These are phyloP conservation scores for Rugosomyces carneus DNA, from an alignment of 1,284 basidiomycete genomes.

Conservation along the genomic window DNA sequence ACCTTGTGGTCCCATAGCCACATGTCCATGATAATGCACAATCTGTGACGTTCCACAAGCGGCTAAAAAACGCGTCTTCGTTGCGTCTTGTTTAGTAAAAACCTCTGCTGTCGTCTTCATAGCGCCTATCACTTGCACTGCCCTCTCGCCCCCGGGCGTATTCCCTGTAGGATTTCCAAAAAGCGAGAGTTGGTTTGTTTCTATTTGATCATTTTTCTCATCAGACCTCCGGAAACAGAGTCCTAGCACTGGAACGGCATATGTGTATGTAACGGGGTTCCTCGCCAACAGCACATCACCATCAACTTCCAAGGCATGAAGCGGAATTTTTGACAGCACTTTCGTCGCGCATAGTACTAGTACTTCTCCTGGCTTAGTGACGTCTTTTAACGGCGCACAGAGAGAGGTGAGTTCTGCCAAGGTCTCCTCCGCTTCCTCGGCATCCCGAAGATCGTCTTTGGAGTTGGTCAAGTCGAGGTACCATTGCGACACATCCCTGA, in stretches of 20 bases:
- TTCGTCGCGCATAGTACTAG: conserved; percentile 1
- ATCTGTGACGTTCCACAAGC: neutral
- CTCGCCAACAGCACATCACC: neutral
- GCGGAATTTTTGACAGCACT: conserved; percentile 1
- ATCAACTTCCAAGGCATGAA: conserved; percentile 1
- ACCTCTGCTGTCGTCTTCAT: neutral
- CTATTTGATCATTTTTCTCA: neutral
- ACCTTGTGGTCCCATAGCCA: neutral
- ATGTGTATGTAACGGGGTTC: neutral
- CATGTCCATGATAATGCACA: conserved; percentile 2
- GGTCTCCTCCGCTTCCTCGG: conserved; percentile 1
- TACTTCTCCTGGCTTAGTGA: neutral
- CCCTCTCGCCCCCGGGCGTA: neutral
- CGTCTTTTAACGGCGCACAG: neutral
- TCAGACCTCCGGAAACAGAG: neutral
- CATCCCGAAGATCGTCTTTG: conserved; percentile 1
- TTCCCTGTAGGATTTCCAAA: neutral
- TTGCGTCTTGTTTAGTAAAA: neutral
- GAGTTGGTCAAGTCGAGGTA: neutral
- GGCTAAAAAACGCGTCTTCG: neutral
- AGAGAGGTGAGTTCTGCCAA: neutral
- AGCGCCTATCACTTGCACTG: neutral
- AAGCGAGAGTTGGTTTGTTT: neutral
- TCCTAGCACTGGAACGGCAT: neutral
- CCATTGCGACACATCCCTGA: neutral